Evolutionary conservation across 257 asterid genomes (phyloP).

Genomic region (Striga asiatica): DNA sequence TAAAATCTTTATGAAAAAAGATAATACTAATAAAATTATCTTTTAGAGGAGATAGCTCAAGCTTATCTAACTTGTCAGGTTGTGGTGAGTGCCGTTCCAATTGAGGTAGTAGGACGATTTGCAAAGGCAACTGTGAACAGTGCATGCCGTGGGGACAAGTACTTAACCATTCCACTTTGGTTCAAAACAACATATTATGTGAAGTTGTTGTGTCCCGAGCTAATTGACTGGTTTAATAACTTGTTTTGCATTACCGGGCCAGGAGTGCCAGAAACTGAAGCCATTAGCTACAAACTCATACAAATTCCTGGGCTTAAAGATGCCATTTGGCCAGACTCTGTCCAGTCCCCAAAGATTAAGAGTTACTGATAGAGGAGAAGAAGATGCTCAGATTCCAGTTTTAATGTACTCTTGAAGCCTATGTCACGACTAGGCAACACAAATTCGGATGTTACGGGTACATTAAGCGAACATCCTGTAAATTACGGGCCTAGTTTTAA

Average conservation of each 20-base stretch:
- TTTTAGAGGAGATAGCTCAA: background rate
- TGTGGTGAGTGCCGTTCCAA: conserved; percentile 30
- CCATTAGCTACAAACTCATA: conserved; percentile 41
- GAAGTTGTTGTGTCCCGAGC: conserved; percentile 37
- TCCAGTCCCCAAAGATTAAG: conserved; percentile 49
- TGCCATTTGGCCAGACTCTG: conserved; percentile 40
- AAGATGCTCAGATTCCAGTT: background rate
- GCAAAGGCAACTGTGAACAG: conserved; percentile 39
- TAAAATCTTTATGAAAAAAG: background rate
- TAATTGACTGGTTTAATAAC: conserved; percentile 38
- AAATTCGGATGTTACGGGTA: background rate
- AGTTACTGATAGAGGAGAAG: conserved; percentile 19
- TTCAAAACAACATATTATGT: conserved; percentile 19
- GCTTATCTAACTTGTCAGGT: conserved; percentile 25
- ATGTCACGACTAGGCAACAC: conserved; percentile 1
- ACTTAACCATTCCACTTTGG: conserved; percentile 49
- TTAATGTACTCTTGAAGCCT: no score
- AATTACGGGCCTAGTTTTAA: background rate
- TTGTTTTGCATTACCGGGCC: conserved; percentile 36
- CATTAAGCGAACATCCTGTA: background rate
- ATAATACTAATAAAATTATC: background rate
- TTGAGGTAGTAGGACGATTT: conserved; percentile 24
- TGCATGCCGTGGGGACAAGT: conserved; percentile 58
- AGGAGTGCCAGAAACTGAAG: conserved; percentile 30
- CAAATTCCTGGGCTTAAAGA: conserved; percentile 39